A percentile compares a stretch with the other conserved stretches of the same genome.
phyloP scores from a whole-genome alignment of 2,329 filamentous ascomycete genomes.

The Lojkania enalia region DNA sequence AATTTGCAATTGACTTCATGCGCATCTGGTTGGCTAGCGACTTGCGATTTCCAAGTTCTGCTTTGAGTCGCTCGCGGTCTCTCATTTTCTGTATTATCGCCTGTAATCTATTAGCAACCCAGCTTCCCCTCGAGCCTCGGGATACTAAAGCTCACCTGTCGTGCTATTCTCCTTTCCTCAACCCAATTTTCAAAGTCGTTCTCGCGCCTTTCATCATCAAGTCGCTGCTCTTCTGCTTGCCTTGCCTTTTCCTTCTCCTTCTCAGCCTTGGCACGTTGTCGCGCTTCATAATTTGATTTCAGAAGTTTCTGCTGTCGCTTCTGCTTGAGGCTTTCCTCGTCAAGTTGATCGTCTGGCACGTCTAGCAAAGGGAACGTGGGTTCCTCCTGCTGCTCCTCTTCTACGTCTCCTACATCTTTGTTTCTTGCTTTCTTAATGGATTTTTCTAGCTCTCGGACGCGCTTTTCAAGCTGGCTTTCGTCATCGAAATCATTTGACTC shows the following conservation, averaged over 20 bases:
- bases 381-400: constrained; percentile 75
- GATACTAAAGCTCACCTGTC: constrained; percentile 48
- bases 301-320: constrained; percentile 91
- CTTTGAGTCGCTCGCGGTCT: constrained; percentile 88
- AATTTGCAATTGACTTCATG: constrained; percentile 97
- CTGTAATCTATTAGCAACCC: constrained; percentile 1
- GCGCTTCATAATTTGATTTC: constrained; percentile 92
- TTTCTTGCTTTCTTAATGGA: constrained; percentile 87
- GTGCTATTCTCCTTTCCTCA: constrained; percentile 74
- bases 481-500: constrained; percentile 93
- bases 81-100: constrained; percentile 81
- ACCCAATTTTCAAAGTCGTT: constrained; percentile 88
- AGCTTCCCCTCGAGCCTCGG: constrained; percentile 12
- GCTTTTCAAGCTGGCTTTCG: constrained; percentile 80
- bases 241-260: constrained; percentile 92
- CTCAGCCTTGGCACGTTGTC: constrained; percentile 90
- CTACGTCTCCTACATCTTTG: constrained; percentile 84
- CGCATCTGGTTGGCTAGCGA: constrained; percentile 94
- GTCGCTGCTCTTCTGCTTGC: constrained; percentile 76
- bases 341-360: constrained; percentile 85
- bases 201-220: constrained; percentile 81
- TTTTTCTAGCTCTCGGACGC: constrained; percentile 86
- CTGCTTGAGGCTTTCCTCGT: constrained; percentile 86
- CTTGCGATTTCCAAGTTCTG: constrained; percentile 94
- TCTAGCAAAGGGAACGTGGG: constrained; percentile 89